These are phyloP conservation scores for Kalaharituber pfeilii DNA, from an alignment of 2,329 filamentous ascomycete genomes.

Conservation along the genomic window DNA sequence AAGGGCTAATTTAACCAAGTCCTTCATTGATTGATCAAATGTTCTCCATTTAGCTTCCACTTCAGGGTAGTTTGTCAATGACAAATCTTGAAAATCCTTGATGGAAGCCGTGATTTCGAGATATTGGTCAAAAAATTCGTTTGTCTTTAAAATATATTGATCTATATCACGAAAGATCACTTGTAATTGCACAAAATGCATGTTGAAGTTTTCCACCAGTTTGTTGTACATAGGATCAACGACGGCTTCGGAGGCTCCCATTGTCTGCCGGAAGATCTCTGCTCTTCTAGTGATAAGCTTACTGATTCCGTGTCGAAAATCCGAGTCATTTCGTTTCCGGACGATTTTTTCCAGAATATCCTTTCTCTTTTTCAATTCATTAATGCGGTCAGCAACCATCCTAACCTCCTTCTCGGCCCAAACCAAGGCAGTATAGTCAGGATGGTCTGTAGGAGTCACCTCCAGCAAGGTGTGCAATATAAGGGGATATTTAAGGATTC, in stretches of 20 bases:
- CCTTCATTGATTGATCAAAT: slow-evolving; percentile 72
- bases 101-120: slow-evolving; percentile 65
- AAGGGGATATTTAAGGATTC: slow-evolving; percentile 83
- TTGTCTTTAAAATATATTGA: slow-evolving; percentile 67
- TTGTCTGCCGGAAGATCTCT: slow-evolving; percentile 61
- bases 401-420: slow-evolving; percentile 53
- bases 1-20: slow-evolving; percentile 65
- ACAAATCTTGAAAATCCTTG: slow-evolving; percentile 57
- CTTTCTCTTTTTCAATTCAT: slow-evolving; percentile 87
- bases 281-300: slow-evolving; percentile 81
- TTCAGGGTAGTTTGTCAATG: slow-evolving; percentile 58
- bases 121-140: slow-evolving; percentile 64
- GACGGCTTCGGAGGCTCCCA: slow-evolving; percentile 45
- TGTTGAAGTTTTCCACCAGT: slow-evolving; percentile 70
- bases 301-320: slow-evolving; percentile 65
- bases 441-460: slow-evolving; percentile 64
- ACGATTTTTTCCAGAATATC: slow-evolving; percentile 85
- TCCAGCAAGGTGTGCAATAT: slow-evolving; percentile 65
- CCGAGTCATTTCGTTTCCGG: slow-evolving; percentile 72
- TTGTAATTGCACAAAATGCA: slow-evolving; percentile 82
- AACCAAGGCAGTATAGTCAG: slow-evolving; percentile 56
- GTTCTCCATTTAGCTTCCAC: slow-evolving; percentile 87
- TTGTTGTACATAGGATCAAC: slow-evolving; percentile 71
- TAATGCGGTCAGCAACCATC: slow-evolving; percentile 51
- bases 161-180: slow-evolving; percentile 89